Base-by-base conservation (phyloP, 257 asterid genomes). In the Linderniella brevidens region DNA sequence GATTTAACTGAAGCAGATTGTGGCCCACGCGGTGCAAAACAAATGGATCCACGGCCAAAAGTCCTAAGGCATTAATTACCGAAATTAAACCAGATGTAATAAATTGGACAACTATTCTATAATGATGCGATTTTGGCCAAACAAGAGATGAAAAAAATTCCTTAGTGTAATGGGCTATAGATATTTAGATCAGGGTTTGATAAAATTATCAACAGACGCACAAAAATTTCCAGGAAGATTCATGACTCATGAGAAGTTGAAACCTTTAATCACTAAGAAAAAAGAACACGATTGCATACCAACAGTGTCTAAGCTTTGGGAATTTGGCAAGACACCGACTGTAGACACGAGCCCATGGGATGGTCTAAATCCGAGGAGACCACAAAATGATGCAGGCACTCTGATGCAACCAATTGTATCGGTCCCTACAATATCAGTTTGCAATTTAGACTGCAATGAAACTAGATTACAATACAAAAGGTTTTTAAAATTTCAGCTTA, bases 281-380 rank as follows among this genome's bases (percentile, higher is more conserved):
- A 13, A 17, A 46, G 19, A 36, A 14, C 49, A 58, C 29, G 41
- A 62, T 35, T 13, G 36, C 94, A 46, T 79, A 90, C 96, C 99
- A 59, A 90, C 69, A 58, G 93, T 64, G 50, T 85, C 96, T 51
- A 90, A 63, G 67, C 92, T 81, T 71, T 81, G 94, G 20, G 96
- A 86, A 61, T 66, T 82, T 54, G 94, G 96, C 48, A 65, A 57
- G 40, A 90, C 75, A 45, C 99, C 94, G 64, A 85, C 61, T 20
- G 83, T 52, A 55, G 92, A 75, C 50, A 77, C 73, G 39, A 62
- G 36, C 47, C 99, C 93, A 41, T 90, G 96, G 41, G 96, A 81
- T 15, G 99, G 84, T 60, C 82, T 79, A 62, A 73, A 90, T 40
- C 93, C 96, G 63, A 90, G 47, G 64, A 90, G 54, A 52, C 93